Conservation (phyloP, 2,329 filamentous ascomycete species). For the Triangularia setosa region DNA sequence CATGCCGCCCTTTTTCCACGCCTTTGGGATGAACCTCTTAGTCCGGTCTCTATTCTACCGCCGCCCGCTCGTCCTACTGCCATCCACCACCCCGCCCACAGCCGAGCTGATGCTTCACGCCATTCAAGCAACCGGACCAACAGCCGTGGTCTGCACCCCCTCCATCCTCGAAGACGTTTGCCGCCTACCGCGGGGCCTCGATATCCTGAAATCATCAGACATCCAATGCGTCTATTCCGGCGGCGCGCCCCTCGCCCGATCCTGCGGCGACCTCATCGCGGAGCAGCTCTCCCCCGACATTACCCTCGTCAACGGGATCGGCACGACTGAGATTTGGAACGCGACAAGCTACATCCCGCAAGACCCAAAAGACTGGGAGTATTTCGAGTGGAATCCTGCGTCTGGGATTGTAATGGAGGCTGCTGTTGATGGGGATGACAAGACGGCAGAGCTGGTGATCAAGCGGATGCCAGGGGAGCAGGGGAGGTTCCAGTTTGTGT, state of each 20-base stretch:
- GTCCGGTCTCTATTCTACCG: constrained; percentile 12
- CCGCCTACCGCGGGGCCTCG: neutral
- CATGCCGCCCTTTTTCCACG: constrained; percentile 13
- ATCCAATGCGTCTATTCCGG: constrained; percentile 8
- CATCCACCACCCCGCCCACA: constrained; percentile 4
- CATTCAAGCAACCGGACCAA: constrained; percentile 2
- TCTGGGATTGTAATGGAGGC: constrained; percentile 12
- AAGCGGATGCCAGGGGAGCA: neutral
- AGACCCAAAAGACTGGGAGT: constrained; percentile 13
- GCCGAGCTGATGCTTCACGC: constrained; percentile 8
- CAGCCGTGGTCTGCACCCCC: constrained; percentile 3
- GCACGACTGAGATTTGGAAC: constrained; percentile 13
- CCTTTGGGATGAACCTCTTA: constrained; percentile 10
- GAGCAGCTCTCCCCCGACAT: neutral
- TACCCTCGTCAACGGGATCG: constrained; percentile 10
- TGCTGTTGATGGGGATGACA: neutral
- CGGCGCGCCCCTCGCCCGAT: constrained; percentile 10
- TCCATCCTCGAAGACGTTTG: constrained; percentile 13
- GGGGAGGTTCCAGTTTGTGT: constrained; percentile 5
- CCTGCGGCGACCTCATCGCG: constrained; percentile 2
- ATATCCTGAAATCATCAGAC: neutral
- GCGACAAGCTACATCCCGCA: neutral
- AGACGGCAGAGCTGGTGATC: constrained; percentile 13
- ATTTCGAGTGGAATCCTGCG: constrained; percentile 15
- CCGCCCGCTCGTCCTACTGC: constrained; percentile 7